These are phyloP conservation scores for Exophiala calicioides DNA, from an alignment of 2,329 filamentous ascomycete genomes.

Conservation along the genomic window DNA sequence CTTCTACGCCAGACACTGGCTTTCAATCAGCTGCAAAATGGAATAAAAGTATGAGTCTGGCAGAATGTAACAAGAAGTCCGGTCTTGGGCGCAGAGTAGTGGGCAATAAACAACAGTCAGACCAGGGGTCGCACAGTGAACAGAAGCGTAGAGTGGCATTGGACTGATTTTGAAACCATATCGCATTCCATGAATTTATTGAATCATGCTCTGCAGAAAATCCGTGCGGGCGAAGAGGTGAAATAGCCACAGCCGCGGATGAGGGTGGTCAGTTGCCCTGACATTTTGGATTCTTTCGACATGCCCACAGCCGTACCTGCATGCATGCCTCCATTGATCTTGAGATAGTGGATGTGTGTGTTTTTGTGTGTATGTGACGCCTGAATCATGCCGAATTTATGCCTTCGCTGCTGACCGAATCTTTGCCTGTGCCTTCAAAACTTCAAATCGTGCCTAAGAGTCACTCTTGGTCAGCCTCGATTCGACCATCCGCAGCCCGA, in stretches of 20 bases:
- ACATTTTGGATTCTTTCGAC: slow-evolving; percentile 10
- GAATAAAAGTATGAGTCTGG: too few relatives aligned
- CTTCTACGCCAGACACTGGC: too few relatives aligned
- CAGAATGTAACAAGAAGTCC: too few relatives aligned
- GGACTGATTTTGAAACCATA: neutral
- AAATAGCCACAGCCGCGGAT: slow-evolving; percentile 19
- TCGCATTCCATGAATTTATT: slow-evolving; percentile 26
- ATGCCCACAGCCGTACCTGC: slow-evolving; percentile 20
- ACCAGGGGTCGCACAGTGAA: too few relatives aligned
- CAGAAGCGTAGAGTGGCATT: too few relatives aligned
- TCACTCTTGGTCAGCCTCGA: slow-evolving; percentile 13
- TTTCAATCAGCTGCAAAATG: too few relatives aligned
- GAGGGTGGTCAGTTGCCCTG: slow-evolving; percentile 4
- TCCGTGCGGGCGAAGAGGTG: slow-evolving; percentile 14
- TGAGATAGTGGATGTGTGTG: slow-evolving; percentile 14
- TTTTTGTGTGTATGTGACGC: slow-evolving; percentile 19
- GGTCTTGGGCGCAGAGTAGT: too few relatives aligned
- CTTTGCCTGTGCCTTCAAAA: slow-evolving; percentile 94
- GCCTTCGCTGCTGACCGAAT: slow-evolving; percentile 76
- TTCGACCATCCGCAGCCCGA: neutral
- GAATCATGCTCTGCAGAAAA: slow-evolving; percentile 25
- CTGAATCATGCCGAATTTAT: slow-evolving; percentile 25
- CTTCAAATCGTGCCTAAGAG: slow-evolving; percentile 78
- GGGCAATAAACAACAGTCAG: too few relatives aligned
- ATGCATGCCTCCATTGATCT: slow-evolving; percentile 19